Conservation (phyloP, 139 green algal species). For the Micromonas commoda region DNA sequence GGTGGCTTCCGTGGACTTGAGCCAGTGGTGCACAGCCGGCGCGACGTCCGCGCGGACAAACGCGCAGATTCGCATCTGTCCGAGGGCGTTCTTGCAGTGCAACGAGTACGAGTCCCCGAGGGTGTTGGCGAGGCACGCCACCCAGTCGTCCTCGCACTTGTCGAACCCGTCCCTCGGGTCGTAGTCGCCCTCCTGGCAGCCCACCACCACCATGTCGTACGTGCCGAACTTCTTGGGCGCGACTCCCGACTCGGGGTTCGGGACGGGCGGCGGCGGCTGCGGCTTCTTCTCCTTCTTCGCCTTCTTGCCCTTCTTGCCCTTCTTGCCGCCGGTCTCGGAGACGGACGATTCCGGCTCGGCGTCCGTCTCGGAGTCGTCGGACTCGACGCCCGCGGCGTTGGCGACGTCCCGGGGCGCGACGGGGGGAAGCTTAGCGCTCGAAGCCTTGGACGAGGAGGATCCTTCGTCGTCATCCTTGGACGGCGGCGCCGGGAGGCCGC, state of each 20-base stretch:
- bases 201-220: slow-evolving; percentile 28
- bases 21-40: not conserved
- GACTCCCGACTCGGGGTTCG: too few species aligned
- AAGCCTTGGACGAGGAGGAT: too few species aligned
- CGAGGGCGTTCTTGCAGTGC: not conserved
- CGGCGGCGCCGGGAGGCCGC: too few species aligned
- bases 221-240: not conserved
- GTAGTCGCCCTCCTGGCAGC: slow-evolving; percentile 25
- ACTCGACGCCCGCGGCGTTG: too few species aligned
- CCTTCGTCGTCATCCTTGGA: too few species aligned
- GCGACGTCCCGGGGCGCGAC: too few species aligned
- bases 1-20: slow-evolving; percentile 29
- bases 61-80: slow-evolving; percentile 21
- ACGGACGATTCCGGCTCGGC: too few species aligned
- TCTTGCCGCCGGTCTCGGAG: too few species aligned
- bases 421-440: too few species aligned
- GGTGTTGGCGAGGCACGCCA: not conserved
- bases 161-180: not conserved
- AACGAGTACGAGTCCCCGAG: slow-evolving; percentile 1
- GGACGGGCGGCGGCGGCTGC: too few species aligned
- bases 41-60: slow-evolving; percentile 13
- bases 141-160: slow-evolving; percentile 17
- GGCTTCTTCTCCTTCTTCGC: too few species aligned
- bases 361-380: not conserved
- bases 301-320: too few species aligned